Base-by-base conservation (phyloP, 371 early-diverging fungal genomes). In the Circinella umbellata region DNA sequence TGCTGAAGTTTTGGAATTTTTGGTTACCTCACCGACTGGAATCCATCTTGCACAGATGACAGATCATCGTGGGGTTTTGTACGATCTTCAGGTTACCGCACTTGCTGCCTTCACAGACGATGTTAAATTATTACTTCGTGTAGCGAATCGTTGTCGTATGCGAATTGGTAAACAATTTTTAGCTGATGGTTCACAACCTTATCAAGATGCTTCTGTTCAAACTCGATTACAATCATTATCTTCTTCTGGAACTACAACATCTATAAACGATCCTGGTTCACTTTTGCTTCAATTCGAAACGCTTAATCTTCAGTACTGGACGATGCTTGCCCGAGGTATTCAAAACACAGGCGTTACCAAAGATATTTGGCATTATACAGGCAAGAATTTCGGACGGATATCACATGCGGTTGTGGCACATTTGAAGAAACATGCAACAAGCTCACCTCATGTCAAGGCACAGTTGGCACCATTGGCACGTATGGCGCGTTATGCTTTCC, bases 21-120 rank as follows among this genome's bases (percentile, higher is more conserved):
- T 88, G 20, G 79, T 90, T 27, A 88, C 87, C 63, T 86, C 85
- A 0, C 88, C 89, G 1, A 85, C 88, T 20, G 89, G 89, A 9
- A 86, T 88, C 61, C 76, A 83, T 69, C 81, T 83, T 34, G 87
- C 88, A 27, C 87, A 88, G 54, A 80, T 87, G 76, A 84, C 89
- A 8, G 89, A 90, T 71, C 89, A 90, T 67, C 85, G 89, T 34
- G 87, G 89, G 2, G 86, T 88, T 6, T 73, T 90, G 47, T 88
- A 88, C 73, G 90, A 90, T 71, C 74, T 90, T 4, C 89, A 90
- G 66, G 87, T 89, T 14, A 83, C 85, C 1, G 80, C 90, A 0
- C 71, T 90, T 73, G 86, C 89, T 6, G 87, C 89, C 0, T 87
- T 90, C 62, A 87, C 88, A 39, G 86, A 90, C 54, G 90, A 90